Percentiles rank a stretch among this genome's conserved stretches.
Evolutionary conservation across 1,284 basidiomycete genomes (phyloP).

Genomic region (Cryptococcus deneoformans): DNA sequence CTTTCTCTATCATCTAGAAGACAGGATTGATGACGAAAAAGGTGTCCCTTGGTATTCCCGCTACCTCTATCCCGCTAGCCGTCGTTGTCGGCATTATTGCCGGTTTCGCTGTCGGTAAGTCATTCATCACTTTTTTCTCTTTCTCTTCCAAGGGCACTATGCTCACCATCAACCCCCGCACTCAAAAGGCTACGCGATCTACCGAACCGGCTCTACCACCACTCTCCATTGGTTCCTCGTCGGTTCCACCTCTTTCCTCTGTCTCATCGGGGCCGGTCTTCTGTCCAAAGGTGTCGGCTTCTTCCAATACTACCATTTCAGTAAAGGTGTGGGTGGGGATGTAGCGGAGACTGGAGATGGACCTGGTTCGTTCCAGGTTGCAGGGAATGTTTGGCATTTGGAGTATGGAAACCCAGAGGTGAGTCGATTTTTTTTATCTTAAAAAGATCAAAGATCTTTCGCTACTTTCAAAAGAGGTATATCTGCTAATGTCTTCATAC

Average conservation of each 20-base stretch:
- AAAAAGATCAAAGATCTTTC: not conserved
- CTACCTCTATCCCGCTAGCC: constrained; percentile 81
- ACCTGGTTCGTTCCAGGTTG: constrained; percentile 60
- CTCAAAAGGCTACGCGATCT: constrained; percentile 42
- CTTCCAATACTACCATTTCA: constrained; percentile 61
- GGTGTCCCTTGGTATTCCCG: constrained; percentile 73
- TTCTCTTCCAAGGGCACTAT: not conserved
- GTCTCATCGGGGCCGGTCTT: constrained; percentile 88
- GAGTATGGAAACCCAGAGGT: constrained; percentile 71
- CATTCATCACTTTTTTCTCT: not conserved
- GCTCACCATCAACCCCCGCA: not conserved
- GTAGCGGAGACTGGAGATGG: constrained; percentile 64
- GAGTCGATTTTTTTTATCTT: not conserved
- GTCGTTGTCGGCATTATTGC: constrained; percentile 76
- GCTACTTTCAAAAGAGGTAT: not conserved
- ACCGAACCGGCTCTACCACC: constrained; percentile 49
- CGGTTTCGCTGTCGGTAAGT: constrained; percentile 61
- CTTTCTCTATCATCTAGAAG: not conserved
- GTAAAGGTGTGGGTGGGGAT: constrained; percentile 62
- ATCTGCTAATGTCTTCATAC: not conserved
- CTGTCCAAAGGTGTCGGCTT: constrained; percentile 67
- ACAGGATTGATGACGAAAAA: constrained; percentile 12
- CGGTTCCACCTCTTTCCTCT: constrained; percentile 80
- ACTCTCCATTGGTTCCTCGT: constrained; percentile 70
- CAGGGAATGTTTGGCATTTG: constrained; percentile 71